phyloP scores from a whole-genome alignment of 331 rosid species.

The Quercus phellos region DNA sequence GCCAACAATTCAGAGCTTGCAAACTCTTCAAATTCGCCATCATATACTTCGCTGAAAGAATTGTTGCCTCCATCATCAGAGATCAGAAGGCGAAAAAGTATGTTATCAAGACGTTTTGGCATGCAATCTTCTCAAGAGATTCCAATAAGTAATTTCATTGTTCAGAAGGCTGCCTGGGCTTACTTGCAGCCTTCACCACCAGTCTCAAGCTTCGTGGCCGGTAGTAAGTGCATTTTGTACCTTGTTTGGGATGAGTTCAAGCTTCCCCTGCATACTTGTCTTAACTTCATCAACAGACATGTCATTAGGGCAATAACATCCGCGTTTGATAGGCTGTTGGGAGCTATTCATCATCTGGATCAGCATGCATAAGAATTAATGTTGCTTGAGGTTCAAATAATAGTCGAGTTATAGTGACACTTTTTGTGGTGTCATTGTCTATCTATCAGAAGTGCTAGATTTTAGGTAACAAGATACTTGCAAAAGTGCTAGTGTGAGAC shows the following conservation, averaged over 20 bases:
- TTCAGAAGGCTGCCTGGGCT: conserved; percentile 4
- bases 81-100: not conserved
- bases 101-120: not conserved
- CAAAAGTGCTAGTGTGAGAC: too few species aligned
- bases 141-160: not conserved
- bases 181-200: not conserved
- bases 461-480: not conserved
- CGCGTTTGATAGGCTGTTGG: not conserved
- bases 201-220: not conserved
- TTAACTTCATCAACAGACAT: not conserved
- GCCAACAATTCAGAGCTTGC: not conserved
- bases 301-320: not conserved
- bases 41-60: not conserved
- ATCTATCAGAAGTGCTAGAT: not conserved
- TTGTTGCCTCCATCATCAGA: not conserved
- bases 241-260: not conserved
- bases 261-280: not conserved
- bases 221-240: not conserved
- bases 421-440: too few species aligned
- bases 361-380: not conserved
- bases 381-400: too few species aligned
- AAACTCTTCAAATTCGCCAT: not conserved
- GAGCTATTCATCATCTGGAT: not conserved
- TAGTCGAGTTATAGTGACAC: too few species aligned
- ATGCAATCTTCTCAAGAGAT: not conserved